Percentiles rank a stretch among this genome's conserved stretches.
Conservation (phyloP, 139 green algal genomes). For the Volvox reticuliferus region DNA sequence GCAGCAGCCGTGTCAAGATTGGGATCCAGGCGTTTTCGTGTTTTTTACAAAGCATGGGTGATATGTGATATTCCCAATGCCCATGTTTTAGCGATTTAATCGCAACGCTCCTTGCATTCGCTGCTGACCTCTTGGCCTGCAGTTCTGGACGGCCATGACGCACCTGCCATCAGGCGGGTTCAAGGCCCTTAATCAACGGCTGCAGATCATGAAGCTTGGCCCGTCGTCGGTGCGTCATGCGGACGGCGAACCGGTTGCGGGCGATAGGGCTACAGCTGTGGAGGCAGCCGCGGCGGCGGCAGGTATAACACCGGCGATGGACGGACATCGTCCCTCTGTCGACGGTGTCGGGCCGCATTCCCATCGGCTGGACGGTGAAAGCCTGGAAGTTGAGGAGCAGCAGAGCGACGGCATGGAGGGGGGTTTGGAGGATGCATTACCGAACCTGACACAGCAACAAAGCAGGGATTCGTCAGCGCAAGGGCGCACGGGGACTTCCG, state of each 20-base stretch:
- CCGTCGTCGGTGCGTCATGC: neutral
- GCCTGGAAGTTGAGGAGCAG: neutral
- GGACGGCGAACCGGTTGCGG: neutral
- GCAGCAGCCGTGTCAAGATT: too few relatives aligned
- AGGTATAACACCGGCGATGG: neutral
- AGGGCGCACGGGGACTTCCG: neutral
- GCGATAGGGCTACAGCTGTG: neutral
- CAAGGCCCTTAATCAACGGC: constrained; percentile 40
- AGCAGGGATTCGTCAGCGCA: neutral
- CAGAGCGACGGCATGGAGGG: neutral
- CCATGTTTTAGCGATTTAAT: too few relatives aligned
- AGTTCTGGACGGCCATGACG: constrained; percentile 50
- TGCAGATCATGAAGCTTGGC: constrained; percentile 44
- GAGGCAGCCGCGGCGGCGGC: neutral
- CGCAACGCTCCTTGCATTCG: too few relatives aligned
- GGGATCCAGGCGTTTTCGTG: too few relatives aligned
- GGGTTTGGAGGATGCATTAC: neutral
- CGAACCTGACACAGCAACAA: neutral
- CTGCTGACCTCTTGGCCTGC: neutral
- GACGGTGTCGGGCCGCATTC: neutral
- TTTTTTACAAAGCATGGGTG: too few relatives aligned
- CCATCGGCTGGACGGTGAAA: neutral
- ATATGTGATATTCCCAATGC: too few relatives aligned
- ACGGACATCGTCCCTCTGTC: neutral
- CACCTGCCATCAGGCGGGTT: constrained; percentile 42